Percentiles rank a stretch among this genome's conserved stretches.
phyloP scores from a whole-genome alignment of 345 rosid species.

The Citrus medica region DNA sequence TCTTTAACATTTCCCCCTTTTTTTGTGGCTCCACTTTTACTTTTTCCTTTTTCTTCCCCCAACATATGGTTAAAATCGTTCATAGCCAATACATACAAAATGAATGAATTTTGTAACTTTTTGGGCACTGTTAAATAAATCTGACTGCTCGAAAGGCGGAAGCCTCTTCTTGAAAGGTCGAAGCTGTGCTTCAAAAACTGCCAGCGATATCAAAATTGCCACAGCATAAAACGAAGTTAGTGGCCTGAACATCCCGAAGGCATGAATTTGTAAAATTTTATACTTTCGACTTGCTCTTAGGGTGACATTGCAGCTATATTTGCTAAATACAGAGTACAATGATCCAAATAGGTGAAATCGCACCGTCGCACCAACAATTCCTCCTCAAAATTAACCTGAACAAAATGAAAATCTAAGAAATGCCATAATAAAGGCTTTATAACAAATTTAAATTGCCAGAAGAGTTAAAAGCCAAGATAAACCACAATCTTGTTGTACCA shows the following conservation, averaged over 20 bases:
- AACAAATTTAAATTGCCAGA: neutral
- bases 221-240: neutral
- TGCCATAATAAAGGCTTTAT: neutral
- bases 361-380: neutral
- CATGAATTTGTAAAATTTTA: neutral
- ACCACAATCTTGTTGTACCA: neutral
- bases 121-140: neutral
- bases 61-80: no score
- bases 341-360: neutral
- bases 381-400: conserved; percentile 1
- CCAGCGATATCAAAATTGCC: neutral
- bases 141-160: neutral
- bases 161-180: neutral
- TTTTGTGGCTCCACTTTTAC: no score
- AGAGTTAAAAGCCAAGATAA: neutral
- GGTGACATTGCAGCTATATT: neutral
- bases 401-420: neutral
- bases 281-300: neutral
- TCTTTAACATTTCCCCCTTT: no score
- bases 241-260: neutral
- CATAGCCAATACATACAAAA: neutral
- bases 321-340: neutral
- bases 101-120: neutral
- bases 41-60: no score
- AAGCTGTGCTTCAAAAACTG: neutral